Evolutionary conservation across 1,284 basidiomycete species (phyloP).

Genomic region (Pyrrhoderma lamaoense): DNA sequence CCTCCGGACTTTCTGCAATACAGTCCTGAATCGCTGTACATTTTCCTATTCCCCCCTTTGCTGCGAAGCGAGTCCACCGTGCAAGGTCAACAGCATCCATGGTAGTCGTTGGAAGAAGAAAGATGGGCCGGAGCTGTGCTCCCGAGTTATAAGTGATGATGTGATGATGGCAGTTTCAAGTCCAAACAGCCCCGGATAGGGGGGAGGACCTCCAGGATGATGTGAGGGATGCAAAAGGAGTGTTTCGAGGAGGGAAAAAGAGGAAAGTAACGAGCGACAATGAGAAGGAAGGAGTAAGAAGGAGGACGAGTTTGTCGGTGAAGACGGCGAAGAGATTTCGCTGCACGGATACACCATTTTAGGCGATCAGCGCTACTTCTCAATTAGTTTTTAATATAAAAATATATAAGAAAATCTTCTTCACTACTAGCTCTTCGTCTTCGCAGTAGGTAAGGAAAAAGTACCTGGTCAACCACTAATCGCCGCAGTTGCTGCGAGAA

Average conservation of each 20-base stretch:
- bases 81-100: constrained; percentile 71
- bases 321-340: no score
- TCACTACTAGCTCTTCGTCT: no score
- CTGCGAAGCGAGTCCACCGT: constrained; percentile 74
- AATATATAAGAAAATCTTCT: no score
- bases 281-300: not conserved
- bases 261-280: not conserved
- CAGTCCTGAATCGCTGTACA: constrained; percentile 70
- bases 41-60: constrained; percentile 73
- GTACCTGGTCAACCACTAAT: no score
- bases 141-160: no score
- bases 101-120: constrained; percentile 3
- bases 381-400: no score
- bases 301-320: no score
- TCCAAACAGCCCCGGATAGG: not conserved
- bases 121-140: not conserved
- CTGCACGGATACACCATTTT: no score
- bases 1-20: constrained; percentile 67
- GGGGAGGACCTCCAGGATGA: not conserved
- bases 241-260: not conserved
- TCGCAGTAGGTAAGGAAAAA: no score
- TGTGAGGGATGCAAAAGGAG: not conserved
- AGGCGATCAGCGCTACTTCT: no score
- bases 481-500: no score
- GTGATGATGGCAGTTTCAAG: no score